These are phyloP conservation scores for Colletotrichum sp. DNA, from an alignment of 2,329 filamentous ascomycete species.

Conservation along the genomic window DNA sequence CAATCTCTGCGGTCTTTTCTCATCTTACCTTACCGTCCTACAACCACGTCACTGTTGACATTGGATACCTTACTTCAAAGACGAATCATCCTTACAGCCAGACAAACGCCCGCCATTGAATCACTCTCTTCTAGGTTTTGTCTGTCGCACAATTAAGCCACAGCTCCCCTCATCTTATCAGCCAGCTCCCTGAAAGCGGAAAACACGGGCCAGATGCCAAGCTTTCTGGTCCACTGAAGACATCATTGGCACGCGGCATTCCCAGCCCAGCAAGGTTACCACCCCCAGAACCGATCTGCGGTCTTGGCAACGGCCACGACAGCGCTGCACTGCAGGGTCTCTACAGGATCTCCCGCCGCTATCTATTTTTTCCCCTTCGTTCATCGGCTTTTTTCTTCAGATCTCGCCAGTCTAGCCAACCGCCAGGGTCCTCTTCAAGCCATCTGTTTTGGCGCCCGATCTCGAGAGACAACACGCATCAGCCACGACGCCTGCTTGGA, in stretches of 20 bases:
- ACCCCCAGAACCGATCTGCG: slow-evolving; percentile 7
- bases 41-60: neutral
- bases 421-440: neutral
- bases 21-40: neutral
- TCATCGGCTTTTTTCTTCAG: neutral
- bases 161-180: neutral
- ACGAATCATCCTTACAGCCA: neutral
- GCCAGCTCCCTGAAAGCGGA: neutral
- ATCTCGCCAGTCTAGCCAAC: neutral
- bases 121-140: neutral
- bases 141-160: neutral
- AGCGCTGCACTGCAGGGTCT: slow-evolving; percentile 11
- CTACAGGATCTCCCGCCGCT: slow-evolving; percentile 4
- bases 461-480: neutral
- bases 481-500: neutral
- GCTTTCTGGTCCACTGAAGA: neutral
- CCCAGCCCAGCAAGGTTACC: neutral
- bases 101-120: neutral
- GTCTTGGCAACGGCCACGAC: slow-evolving; percentile 19
- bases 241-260: slow-evolving; percentile 7
- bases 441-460: neutral
- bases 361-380: neutral
- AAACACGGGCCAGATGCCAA: slow-evolving; percentile 1
- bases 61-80: neutral
- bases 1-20: neutral